Conservation (phyloP, 331 rosid species). For the Acacia pycnantha region DNA sequence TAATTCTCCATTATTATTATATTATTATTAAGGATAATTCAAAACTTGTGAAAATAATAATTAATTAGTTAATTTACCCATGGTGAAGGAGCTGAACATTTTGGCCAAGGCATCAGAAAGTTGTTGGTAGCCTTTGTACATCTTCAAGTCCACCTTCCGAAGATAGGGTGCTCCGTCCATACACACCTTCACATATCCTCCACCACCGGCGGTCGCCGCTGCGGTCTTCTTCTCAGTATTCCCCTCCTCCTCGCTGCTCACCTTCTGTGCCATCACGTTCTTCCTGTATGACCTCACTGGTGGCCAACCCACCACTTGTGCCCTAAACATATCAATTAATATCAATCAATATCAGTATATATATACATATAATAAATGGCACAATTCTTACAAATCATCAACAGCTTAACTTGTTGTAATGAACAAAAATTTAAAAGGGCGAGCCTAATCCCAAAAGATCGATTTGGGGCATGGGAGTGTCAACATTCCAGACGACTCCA, state of each 20-base stretch:
- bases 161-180: constrained; percentile 99
- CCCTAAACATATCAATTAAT: constrained; percentile 43
- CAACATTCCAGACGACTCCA: no score
- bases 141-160: constrained; percentile 89
- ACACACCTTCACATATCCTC: constrained; percentile 84
- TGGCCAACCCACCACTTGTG: constrained; percentile 99
- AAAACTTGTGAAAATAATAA: not conserved
- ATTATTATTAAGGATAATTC: not conserved
- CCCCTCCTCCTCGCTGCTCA: constrained; percentile 18
- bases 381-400: not conserved
- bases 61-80: constrained; percentile 36
- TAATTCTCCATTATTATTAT: not conserved
- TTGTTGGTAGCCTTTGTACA: constrained; percentile 88
- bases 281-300: constrained; percentile 91
- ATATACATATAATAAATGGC: not conserved
- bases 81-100: constrained; percentile 99
- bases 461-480: no score
- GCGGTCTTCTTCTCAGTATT: constrained; percentile 29
- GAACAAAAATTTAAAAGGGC: not conserved
- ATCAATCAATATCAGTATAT: not conserved
- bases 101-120: constrained; percentile 92
- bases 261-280: constrained; percentile 85
- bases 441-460: no score
- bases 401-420: not conserved
- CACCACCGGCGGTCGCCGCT: constrained; percentile 14